Evolutionary conservation across 257 asterid species (phyloP), one percentile per base, ranked within the genome.

Genomic region (Avicennia marina): DNA sequence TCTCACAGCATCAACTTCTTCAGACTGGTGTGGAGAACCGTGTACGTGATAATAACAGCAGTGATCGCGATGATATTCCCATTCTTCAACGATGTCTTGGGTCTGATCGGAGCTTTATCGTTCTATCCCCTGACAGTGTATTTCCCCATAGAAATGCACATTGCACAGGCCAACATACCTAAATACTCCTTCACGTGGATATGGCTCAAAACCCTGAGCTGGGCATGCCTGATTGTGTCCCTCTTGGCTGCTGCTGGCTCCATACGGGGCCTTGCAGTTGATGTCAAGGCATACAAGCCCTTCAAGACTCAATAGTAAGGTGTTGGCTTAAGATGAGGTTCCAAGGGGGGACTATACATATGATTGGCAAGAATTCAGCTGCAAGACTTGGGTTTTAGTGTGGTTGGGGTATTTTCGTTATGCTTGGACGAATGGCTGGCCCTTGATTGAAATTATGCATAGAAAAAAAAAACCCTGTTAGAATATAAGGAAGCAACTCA

Each of bases 61-160:
- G 4, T 76, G 20, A 0, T 73, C 2, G 89, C 89, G 40, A 78
- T 76, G 89, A 73, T 78, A 53, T 78, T 82, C 65, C 89, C 89
- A 0, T 82, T 78, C 53, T 82, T 78, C 79, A 82, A 82, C 44
- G 80, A 45, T 11, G 56, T 82, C 66, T 16, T 82, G 60, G 83
- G 89, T 2, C 44, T 82, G 19, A 68, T 82, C 42, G 89, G 89
- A 2, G 85, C 86, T 0, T 76, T 72, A 1, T 76, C 85, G 0
- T 82, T 78, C 64, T 82, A 68, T 24, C 89, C 89, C 0, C 39
- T 82, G 15, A 81, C 86, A 2, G 81, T 81, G 0, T 81, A 81
- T 6, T 81, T 81, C 49, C 89, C 89, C 3, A 72, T 81, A 10
- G 89, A 78, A 62, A 73, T 82, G 69, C 61, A 82, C 75, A 82